Evolutionary conservation across 345 rosid genomes (phyloP), one percentile per base, ranked within the genome.

Genomic region (Noccaea caerulescens): DNA sequence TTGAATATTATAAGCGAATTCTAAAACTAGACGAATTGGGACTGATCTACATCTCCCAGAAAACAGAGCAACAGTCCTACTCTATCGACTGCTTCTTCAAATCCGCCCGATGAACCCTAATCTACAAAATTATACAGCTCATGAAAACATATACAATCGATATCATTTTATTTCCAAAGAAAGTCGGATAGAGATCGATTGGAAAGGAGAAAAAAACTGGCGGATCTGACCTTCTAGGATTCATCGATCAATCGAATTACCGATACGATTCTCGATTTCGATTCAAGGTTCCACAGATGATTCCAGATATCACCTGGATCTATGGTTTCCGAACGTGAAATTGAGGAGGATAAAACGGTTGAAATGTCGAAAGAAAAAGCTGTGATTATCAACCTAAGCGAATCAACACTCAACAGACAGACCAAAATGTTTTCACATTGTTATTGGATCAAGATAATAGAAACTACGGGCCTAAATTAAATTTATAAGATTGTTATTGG

Each of bases 151-250:
- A 44, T 61, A 58, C 1, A 75, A 25, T 4, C 58, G 3, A 30
- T 59, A 76, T 75, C 74, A 57, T 14, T 10, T 36, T 10, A 18
- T n/a, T 8, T 16, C 45, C 65, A 44, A 53, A 34, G 43, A 23
- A 10, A 13, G 13, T 51, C n/a, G 20, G 59, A 25, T 7, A 25
- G 32, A 20, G 13, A 32, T 53, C 14, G 13, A 13, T 0, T 45
- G 33, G 10, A 33, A 14, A 44, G 30, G 30, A 3, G 0, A 4
- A 18, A 6, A 33, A 32, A 72, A 9, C 36, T 20, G 10, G 43
- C 8, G 8, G 65, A 72, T 64, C 84, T 69, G 20, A 87, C 92
- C 87, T 82, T 78, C 87, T 81, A 47, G 87, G 62, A 82, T 84
- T 87, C 90, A 87, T 85, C 71, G 77, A 76, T 71, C 59, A 68